Percentiles rank a stretch among this genome's conserved stretches.
Conservation (phyloP, 176 grass and related monocot genomes). For the Bromus sterilis region DNA sequence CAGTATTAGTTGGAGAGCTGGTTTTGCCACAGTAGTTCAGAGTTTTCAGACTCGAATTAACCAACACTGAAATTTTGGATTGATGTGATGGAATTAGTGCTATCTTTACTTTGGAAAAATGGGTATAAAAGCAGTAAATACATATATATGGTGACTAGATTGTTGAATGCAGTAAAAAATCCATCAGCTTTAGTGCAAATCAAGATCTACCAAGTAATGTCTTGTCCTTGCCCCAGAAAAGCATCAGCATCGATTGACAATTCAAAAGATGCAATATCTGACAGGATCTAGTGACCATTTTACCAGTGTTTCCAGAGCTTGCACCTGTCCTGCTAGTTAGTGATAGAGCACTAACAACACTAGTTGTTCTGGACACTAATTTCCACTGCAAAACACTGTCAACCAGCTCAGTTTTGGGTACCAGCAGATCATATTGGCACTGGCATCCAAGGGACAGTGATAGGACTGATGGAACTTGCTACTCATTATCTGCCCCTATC, state of each 20-base stretch:
- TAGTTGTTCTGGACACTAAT: not conserved
- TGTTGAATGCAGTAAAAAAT: not conserved
- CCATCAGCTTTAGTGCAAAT: not conserved
- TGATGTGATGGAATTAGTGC: not conserved
- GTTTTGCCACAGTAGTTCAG: not conserved
- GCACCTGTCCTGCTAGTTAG: not conserved
- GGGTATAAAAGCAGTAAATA: not conserved
- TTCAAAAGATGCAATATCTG: not conserved
- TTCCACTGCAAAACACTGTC: not conserved
- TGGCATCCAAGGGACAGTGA: slow-evolving; percentile 10
- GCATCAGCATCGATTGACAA: not conserved
- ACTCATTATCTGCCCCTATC: slow-evolving; percentile 18
- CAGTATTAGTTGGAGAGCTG: not conserved
- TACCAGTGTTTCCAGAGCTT: not conserved
- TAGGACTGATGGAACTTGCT: not conserved
- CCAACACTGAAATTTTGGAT: not conserved
- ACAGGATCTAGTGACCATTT: not conserved
- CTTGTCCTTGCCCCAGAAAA: not conserved
- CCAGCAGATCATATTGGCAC: not conserved
- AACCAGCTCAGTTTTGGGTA: not conserved
- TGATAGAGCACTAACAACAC: not conserved
- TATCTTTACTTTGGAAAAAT: not conserved
- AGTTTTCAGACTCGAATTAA: not conserved
- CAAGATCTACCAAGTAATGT: not conserved
- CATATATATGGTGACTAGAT: not conserved